Conservation (phyloP, 2,329 filamentous ascomycete genomes). For the Fusarium miscanthi region DNA sequence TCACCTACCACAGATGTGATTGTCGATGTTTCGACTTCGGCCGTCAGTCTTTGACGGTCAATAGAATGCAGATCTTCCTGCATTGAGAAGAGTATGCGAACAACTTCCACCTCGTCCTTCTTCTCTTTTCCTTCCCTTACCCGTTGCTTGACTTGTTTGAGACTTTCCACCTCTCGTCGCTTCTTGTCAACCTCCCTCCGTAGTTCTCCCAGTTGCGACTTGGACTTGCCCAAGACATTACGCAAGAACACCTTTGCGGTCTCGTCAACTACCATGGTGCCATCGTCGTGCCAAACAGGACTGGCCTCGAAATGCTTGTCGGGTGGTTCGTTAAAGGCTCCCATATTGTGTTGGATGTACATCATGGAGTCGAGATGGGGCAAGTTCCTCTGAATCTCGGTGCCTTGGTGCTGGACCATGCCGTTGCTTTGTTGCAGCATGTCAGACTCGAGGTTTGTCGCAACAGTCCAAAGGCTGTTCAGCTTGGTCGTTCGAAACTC, state of each 20-base stretch:
- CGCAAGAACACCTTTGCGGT: constrained; percentile 88
- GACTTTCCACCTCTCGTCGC: constrained; percentile 82
- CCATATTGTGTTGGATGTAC: constrained; percentile 94
- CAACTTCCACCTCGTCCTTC: constrained; percentile 86
- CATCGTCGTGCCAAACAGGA: constrained; percentile 96
- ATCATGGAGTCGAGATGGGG: constrained; percentile 95
- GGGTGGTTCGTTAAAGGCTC: constrained; percentile 82
- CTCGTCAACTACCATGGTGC: constrained; percentile 86
- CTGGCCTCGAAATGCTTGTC: constrained; percentile 93
- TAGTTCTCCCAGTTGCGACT: constrained; percentile 82
- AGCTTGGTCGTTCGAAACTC: constrained; percentile 87
- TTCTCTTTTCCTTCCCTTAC: constrained; percentile 88
- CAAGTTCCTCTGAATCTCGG: constrained; percentile 88
- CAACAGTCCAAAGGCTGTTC: constrained; percentile 86
- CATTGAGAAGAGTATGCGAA: constrained; percentile 82
- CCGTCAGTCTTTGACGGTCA: constrained; percentile 85
- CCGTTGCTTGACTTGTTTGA: constrained; percentile 77
- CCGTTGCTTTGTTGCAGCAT: constrained; percentile 79
- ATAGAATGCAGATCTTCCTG: constrained; percentile 88
- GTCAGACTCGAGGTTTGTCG: constrained; percentile 81
- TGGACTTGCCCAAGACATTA: constrained; percentile 92
- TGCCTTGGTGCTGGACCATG: constrained; percentile 76
- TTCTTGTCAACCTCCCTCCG: constrained; percentile 88
- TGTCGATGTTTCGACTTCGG: constrained; percentile 92
- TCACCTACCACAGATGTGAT: constrained; percentile 94